Evolutionary conservation across 345 rosid genomes (phyloP).

Genomic region (Hevea brasiliensis): DNA sequence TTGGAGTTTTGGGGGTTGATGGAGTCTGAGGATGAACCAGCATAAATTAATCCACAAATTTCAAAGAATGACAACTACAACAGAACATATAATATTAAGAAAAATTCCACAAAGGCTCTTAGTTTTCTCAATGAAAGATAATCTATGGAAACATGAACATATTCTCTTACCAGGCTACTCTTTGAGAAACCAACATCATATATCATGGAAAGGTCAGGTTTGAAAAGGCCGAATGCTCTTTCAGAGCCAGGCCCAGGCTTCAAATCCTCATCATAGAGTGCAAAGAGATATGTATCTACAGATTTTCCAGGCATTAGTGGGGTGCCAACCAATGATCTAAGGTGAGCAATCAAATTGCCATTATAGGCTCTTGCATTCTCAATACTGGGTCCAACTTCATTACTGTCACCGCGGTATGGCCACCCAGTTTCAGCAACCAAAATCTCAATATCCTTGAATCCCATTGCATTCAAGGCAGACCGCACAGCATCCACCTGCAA

Average conservation of each 20-base stretch:
- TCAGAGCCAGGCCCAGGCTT: constrained; percentile 82
- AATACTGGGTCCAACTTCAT: constrained; percentile 69
- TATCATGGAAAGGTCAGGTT: constrained; percentile 61
- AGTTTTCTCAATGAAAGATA: too few relatives aligned
- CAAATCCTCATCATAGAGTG: constrained; percentile 81
- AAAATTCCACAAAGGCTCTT: too few relatives aligned
- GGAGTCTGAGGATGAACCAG: constrained; percentile 10
- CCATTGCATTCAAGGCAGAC: constrained; percentile 75
- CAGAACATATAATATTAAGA: not conserved
- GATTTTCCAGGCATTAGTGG: constrained; percentile 95
- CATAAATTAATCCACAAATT: not conserved
- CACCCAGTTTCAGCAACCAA: constrained; percentile 95
- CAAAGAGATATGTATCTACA: constrained; percentile 86
- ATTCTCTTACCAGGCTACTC: constrained; percentile 59
- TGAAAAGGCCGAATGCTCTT: constrained; percentile 77
- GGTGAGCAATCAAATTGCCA: constrained; percentile 79
- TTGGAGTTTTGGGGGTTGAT: constrained; percentile 20
- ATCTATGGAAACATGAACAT: not conserved
- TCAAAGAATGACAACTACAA: not conserved
- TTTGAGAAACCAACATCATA: constrained; percentile 74
- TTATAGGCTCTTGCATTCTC: constrained; percentile 92
- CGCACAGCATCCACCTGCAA: constrained; percentile 81
- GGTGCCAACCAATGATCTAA: constrained; percentile 78
- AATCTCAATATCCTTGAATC: constrained; percentile 72
- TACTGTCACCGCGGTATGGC: constrained; percentile 74